Conservation (phyloP, 2,329 filamentous ascomycete genomes). For the Sclerotinia trifoliorum region DNA sequence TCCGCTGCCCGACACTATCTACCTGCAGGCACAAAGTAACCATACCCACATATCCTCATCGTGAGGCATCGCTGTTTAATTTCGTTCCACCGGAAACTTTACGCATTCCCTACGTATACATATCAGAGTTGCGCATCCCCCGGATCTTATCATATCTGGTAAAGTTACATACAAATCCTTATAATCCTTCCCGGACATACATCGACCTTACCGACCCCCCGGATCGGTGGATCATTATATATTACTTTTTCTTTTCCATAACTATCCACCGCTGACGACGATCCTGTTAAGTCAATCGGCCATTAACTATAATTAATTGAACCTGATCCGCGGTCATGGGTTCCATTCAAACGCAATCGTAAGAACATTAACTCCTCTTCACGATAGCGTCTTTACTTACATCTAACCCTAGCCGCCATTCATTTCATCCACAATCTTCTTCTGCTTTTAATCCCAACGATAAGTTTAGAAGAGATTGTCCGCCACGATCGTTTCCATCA, state of each 20-base stretch:
- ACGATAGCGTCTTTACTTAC: conserved; percentile 42
- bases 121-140: conserved; percentile 41
- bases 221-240: conserved; percentile 32
- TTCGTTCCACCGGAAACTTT: conserved; percentile 41
- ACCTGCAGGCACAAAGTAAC: conserved; percentile 38
- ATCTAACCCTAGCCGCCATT: conserved; percentile 46
- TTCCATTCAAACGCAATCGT: conserved; percentile 53
- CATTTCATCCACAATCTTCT: conserved; percentile 48
- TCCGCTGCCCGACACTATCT: conserved; percentile 33
- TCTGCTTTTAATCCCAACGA: conserved; percentile 52
- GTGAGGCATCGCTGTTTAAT: conserved; percentile 44
- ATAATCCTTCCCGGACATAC: conserved; percentile 24
- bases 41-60: conserved; percentile 42
- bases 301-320: conserved; percentile 32
- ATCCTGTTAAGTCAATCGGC: conserved; percentile 34
- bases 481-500: conserved; percentile 45
- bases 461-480: conserved; percentile 49
- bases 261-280: conserved; percentile 39
- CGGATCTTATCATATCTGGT: conserved; percentile 38
- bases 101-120: conserved; percentile 44
- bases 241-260: conserved; percentile 27
- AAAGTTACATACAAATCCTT: conserved; percentile 34
- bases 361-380: conserved; percentile 40
- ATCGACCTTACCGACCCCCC: conserved; percentile 22
- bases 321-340: conserved; percentile 48